A percentile compares a stretch with the other conserved stretches of the same genome.
These are phyloP conservation scores for Colletotrichum costaricense DNA, from an alignment of 2,329 filamentous ascomycete species.

Conservation along the genomic window DNA sequence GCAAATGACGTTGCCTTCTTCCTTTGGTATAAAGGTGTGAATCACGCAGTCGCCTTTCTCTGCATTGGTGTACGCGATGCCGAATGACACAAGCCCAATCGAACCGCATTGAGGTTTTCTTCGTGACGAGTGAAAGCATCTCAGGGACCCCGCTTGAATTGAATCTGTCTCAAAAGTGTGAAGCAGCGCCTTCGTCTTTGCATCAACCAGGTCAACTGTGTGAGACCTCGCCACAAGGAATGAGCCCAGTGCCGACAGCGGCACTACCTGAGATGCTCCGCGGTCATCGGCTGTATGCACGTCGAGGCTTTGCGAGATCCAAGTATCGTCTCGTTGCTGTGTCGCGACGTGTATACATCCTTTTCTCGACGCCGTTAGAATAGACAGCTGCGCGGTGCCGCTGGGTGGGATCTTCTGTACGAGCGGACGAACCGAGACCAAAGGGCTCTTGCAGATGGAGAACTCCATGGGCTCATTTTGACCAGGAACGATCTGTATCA, in stretches of 20 bases:
- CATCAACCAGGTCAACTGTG: constrained; percentile 68
- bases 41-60: constrained; percentile 72
- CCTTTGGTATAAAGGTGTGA: constrained; percentile 69
- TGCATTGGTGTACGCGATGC: constrained; percentile 70
- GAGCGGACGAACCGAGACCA: constrained; percentile 62
- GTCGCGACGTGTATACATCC: constrained; percentile 62
- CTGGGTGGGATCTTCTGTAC: constrained; percentile 55
- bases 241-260: constrained; percentile 66
- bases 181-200: constrained; percentile 59
- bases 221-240: constrained; percentile 70
- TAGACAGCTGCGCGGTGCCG: constrained; percentile 36
- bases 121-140: constrained; percentile 66
- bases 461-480: constrained; percentile 55
- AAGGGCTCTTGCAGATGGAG: constrained; percentile 62
- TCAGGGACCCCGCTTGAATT: constrained; percentile 69
- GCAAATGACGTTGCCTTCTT: constrained; percentile 67
- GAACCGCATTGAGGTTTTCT: constrained; percentile 65
- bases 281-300: constrained; percentile 50
- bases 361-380: constrained; percentile 61
- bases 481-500: constrained; percentile 68
- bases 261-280: constrained; percentile 68
- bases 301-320: constrained; percentile 62
- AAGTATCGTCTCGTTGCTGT: constrained; percentile 51
- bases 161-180: constrained; percentile 70
- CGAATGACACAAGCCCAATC: constrained; percentile 70